Evolutionary conservation across 306 rosid species (phyloP).

Genomic region (Rosa persica): DNA sequence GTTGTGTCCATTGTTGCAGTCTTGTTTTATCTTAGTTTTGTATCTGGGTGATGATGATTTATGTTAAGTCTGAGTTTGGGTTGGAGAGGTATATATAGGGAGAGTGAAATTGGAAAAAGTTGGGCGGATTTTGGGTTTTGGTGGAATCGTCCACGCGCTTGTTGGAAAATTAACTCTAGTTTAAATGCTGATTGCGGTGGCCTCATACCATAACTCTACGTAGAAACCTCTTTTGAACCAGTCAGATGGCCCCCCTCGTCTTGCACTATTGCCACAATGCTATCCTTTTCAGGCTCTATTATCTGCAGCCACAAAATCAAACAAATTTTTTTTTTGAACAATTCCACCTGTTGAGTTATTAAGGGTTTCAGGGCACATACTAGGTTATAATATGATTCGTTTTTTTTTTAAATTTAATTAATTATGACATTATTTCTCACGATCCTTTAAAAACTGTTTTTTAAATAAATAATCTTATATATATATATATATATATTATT

Average conservation of each 20-base stretch:
- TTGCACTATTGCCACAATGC: no score
- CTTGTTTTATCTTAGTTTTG: background rate
- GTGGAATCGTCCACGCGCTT: conserved; percentile 60
- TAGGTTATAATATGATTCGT: no score
- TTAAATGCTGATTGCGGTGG: background rate
- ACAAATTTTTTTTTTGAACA: no score
- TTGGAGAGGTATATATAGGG: background rate
- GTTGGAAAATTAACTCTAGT: conserved; percentile 17
- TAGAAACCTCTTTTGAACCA: conserved; percentile 41
- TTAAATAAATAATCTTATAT: no score
- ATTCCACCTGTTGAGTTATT: no score
- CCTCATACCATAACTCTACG: background rate
- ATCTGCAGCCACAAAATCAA: background rate
- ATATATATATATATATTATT: no score
- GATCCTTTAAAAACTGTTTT: no score
- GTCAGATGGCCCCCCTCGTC: conserved; percentile 29
- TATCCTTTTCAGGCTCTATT: no score
- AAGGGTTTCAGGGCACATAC: no score
- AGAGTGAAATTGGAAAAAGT: conserved; percentile 39
- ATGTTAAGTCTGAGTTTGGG: background rate
- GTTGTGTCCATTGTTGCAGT: conserved; percentile 23
- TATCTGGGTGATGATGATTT: background rate
- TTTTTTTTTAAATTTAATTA: no score
- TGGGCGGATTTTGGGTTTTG: background rate
- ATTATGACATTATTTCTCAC: no score